Evolutionary conservation across 2,329 filamentous ascomycete genomes (phyloP), one percentile per base, ranked within the genome.

Genomic region (Alternaria viburni): DNA sequence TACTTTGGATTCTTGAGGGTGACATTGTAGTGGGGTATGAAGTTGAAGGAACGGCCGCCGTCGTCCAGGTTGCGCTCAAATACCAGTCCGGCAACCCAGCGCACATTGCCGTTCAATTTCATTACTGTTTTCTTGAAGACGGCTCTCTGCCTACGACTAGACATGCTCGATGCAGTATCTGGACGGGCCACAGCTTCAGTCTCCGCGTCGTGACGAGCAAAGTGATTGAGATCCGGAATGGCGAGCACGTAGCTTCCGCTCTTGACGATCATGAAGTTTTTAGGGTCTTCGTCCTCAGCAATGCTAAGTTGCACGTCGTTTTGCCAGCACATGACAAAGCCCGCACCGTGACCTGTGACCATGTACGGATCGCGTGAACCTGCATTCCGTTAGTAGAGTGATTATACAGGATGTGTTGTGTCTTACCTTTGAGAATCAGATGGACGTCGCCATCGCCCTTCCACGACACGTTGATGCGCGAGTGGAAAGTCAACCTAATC

Each of bases 311-410:
- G 89, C 41, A 99, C 94, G 78, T 97, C 92, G 73, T 93, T 96
- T 56, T 96, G 91, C 95, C 95, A 99, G 79, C 96, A 98, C 93
- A 99, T 97, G 46, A 98, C 88, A 75, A 99, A 97, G 5, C 96
- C 96, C 32, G 94, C 94, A 43, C 96, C 96, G 70, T 95, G 91
- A 9, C 95, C 94, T 43, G 93, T 97, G 47, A 99, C 90, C 63
- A 92, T 88, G 77, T 99, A 99, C 3, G 96, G 96, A 80, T 99
- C 95, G 60, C 96, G 88, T 57, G 94, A 90, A 43, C 89, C 87
- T 84, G 57, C 6, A 45, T 9, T 36, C 25, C 58, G 44, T 71
- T 64, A 69, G 56, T 45, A 23, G 8, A 28, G 55, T 46, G 26
- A 17, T 47, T 19, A 32, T 61, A 5, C 45, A 41, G 7, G 11